These are phyloP conservation scores for Aegilops sharonensis DNA, from an alignment of 176 grass and related monocot genomes.

Conservation along the genomic window DNA sequence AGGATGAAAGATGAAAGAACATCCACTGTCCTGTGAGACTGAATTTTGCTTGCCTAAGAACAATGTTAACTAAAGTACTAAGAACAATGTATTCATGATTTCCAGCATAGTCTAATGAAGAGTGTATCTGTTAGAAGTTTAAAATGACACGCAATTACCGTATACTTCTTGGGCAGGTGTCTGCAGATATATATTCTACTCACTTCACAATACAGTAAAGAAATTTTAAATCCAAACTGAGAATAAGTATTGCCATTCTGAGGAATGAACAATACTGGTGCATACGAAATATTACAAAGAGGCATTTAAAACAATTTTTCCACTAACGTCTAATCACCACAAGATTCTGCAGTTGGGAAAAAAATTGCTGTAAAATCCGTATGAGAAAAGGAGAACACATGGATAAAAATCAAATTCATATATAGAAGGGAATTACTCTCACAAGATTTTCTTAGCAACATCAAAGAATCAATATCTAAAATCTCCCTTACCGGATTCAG, in stretches of 20 bases:
- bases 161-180: neutral
- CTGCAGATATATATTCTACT: neutral
- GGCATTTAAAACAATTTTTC: neutral
- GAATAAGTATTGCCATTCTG: neutral
- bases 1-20: neutral
- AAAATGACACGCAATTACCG: neutral
- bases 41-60: neutral
- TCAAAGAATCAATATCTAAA: neutral
- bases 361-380: neutral
- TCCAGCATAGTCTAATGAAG: neutral
- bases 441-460: neutral
- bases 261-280: neutral
- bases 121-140: neutral
- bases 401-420: neutral
- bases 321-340: neutral
- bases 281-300: neutral
- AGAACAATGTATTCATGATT: neutral
- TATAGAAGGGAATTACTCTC: neutral
- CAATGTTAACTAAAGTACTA: neutral
- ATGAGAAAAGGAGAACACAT: neutral
- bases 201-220: neutral
- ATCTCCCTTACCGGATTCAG: slow-evolving; percentile 62
- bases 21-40: neutral
- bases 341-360: neutral
- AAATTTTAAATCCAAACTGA: neutral